Evolutionary conservation across 2,329 filamentous ascomycete species (phyloP), one percentile per base, ranked within the genome.

Genomic region (Nothophoma quercina): DNA sequence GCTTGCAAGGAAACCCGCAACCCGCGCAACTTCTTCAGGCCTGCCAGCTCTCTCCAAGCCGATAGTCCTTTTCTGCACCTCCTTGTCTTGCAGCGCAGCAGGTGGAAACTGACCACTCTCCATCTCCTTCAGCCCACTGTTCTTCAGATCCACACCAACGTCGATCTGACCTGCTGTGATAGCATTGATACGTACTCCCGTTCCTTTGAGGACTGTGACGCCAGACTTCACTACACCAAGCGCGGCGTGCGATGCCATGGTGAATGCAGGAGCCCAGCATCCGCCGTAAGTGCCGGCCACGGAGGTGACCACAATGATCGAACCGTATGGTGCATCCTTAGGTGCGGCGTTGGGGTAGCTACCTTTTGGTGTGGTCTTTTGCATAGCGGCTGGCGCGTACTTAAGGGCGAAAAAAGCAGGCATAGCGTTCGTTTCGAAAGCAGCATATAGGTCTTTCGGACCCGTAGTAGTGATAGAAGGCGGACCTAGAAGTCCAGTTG

Each of bases 331-430:
- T 40, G 80, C 77, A 59, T 81, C 80, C 62, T 87, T 87, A 0
- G 83, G 82, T 10, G 83, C 81, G 0, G 85, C 85, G 60, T 87
- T 87, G 0, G 82, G 77, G 62, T 88, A 87, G 34, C 67, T 77
- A 7, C 81, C 78, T 56, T 82, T 81, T 0, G 79, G 76, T 0
- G 81, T 81, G 6, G 81, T 79, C 66, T 87, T 87, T 15, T 74
- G 78, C 85, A 88, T 87, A 1, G 85, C 85, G 2, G 83, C 80
- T 0, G 85, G 84, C 0, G 83, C 84, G 62, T 87, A 86, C 67
- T 87, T 87, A 56, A 87, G 76, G 1, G 84, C 85, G 60, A 85
- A 86, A 75, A 88, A 87, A 2, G 85, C 84, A 6, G 83, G 83
- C 71, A 87, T 79, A 30, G 78, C 79, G 63, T 87, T 85, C 2